Evolutionary conservation across 2,329 filamentous ascomycete species (phyloP), one percentile per base, ranked within the genome.

Genomic region (Claviceps maximensis): DNA sequence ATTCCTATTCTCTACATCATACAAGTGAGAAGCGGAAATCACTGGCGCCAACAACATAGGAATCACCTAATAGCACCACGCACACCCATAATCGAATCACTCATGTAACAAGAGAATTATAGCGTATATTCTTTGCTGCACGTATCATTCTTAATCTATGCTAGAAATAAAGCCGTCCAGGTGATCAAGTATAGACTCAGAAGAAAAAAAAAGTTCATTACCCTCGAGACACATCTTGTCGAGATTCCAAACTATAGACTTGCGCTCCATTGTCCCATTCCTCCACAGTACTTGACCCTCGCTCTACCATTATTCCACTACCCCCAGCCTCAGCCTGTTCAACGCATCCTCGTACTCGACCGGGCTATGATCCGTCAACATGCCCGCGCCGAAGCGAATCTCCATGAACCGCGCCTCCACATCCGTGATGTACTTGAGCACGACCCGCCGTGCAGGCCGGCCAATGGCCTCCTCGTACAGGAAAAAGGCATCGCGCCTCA

Each of bases 291-390:
- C n/a, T n/a, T n/a, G n/a, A n/a, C 7, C 41, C 41, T 2, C 3
- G n/a, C n/a, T n/a, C n/a, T n/a, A n/a, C n/a, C n/a, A n/a, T 56
- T 33, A 56, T 47, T 67, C 65, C 50, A 70, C 66, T 21, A 80
- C 72, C 0, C 77, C 77, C 10, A 72, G 58, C 19, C 69, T 67
- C 63, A 89, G 69, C 55, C 79, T 78, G 53, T 79, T 77, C 59
- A 90, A 66, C 54, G 80, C 82, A 55, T 79, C 77, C 66, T 89
- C 86, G 62, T 90, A 90, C 58, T 81, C 74, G 27, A 79, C 84
- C 3, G 86, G 86, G 58, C 80, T 87, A 63, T 90, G 86, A 63
- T 90, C 86, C 55, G 80, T 75, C 66, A 90, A 71, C 83, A 89
- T 87, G 47, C 83, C 82, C 25, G 81, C 78, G 5, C 82, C 83